These are phyloP conservation scores for Microstegium vimineum DNA, from an alignment of 176 grass and related monocot species.

Conservation along the genomic window DNA sequence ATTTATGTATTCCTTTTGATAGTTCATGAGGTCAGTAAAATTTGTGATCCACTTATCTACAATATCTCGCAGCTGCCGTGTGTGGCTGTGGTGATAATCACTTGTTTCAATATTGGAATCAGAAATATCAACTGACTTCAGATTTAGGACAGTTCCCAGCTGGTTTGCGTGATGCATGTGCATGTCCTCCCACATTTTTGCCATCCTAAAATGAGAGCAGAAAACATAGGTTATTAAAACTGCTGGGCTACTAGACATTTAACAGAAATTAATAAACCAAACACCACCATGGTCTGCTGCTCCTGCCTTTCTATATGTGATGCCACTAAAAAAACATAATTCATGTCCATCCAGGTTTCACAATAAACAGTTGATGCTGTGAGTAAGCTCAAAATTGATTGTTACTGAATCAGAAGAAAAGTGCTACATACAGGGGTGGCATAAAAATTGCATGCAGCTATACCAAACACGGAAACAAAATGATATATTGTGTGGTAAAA, in stretches of 20 bases:
- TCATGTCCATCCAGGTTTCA: background rate
- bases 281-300: too few species aligned
- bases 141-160: slow-evolving; percentile 53
- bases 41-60: slow-evolving; percentile 75
- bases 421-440: background rate
- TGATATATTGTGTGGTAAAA: slow-evolving; percentile 6
- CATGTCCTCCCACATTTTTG: slow-evolving; percentile 96
- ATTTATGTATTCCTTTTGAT: slow-evolving; percentile 83
- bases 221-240: slow-evolving; percentile 21
- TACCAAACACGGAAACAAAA: background rate
- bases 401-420: background rate
- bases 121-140: slow-evolving; percentile 71
- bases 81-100: slow-evolving; percentile 69
- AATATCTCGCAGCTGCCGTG: slow-evolving; percentile 65
- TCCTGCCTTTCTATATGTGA: too few species aligned
- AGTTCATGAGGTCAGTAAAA: slow-evolving; percentile 57
- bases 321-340: background rate
- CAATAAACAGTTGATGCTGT: background rate
- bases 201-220: slow-evolving; percentile 61
- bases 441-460: background rate
- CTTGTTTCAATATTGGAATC: slow-evolving; percentile 75
- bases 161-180: slow-evolving; percentile 60
- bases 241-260: background rate
- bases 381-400: background rate
- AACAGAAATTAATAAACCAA: background rate